A percentile compares a stretch with the other conserved stretches of the same genome.
Conservation (phyloP, 306 rosid genomes). For the Castanospermum australe region DNA sequence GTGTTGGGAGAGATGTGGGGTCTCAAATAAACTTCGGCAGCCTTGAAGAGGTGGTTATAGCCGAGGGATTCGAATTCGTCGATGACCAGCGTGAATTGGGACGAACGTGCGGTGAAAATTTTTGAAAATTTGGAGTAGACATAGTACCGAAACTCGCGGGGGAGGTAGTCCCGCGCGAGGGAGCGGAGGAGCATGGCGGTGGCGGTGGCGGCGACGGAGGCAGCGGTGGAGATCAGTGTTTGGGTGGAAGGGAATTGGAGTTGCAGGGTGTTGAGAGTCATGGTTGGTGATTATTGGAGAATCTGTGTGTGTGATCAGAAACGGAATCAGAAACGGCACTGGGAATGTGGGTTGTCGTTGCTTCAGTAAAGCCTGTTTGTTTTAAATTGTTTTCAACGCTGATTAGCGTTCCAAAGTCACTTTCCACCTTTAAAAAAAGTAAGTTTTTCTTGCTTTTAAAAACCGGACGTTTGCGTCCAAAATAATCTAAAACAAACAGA, state of each 20-base stretch:
- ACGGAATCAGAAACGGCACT: no score
- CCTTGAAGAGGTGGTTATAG: slow-evolving; percentile 37
- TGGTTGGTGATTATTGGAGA: no score
- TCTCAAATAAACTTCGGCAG: slow-evolving; percentile 30
- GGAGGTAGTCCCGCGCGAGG: slow-evolving; percentile 28
- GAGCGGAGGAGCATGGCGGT: slow-evolving; percentile 43
- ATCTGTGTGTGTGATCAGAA: no score
- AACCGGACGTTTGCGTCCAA: no score
- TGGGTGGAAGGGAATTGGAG: slow-evolving; percentile 18
- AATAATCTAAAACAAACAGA: no score
- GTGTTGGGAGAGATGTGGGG: slow-evolving; percentile 27
- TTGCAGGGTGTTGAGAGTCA: no score
- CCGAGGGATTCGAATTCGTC: slow-evolving; percentile 34
- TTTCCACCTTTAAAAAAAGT: no score
- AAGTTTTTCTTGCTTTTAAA: no score
- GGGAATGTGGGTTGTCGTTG: no score
- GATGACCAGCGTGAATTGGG: slow-evolving; percentile 33
- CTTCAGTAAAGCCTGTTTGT: no score
- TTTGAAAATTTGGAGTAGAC: slow-evolving; percentile 2
- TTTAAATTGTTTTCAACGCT: no score
- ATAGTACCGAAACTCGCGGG: slow-evolving; percentile 20
- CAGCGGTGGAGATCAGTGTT: slow-evolving; percentile 29
- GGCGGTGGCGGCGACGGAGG: slow-evolving; percentile 36
- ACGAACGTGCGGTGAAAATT: slow-evolving; percentile 1
- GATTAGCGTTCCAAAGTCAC: no score